A percentile compares a stretch with the other conserved stretches of the same genome.
These are phyloP conservation scores for Trametes cubensis DNA, from an alignment of 768 basidiomycete species.

Conservation along the genomic window DNA sequence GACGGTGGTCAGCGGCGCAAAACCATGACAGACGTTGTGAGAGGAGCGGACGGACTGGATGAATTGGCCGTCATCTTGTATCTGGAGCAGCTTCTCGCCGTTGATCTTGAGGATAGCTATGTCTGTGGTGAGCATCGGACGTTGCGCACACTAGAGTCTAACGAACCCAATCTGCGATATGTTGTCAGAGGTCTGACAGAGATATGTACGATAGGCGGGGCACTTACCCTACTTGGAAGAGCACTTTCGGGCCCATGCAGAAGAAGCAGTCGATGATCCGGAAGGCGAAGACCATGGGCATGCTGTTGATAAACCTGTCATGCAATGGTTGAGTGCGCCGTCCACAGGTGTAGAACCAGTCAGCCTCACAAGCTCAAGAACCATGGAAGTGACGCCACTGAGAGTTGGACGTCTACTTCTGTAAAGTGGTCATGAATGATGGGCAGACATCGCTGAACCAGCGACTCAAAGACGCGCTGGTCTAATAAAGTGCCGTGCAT, in stretches of 20 bases:
- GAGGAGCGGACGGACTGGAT: conserved; percentile 66
- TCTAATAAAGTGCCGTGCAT: conserved; percentile 99
- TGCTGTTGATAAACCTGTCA: conserved; percentile 84
- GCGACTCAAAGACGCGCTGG: conserved; percentile 94
- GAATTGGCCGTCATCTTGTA: conserved; percentile 97
- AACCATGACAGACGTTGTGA: not conserved
- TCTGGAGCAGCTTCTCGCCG: conserved; percentile 85
- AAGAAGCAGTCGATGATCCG: conserved; percentile 97
- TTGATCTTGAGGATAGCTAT: conserved; percentile 97
- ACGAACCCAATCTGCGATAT: conserved; percentile 57
- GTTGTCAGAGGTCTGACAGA: conserved; percentile 1
- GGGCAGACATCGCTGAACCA: conserved; percentile 86
- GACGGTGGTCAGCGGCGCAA: not conserved
- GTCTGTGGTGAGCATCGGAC: conserved; percentile 2
- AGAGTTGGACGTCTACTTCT: conserved; percentile 91
- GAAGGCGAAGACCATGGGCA: conserved; percentile 98
- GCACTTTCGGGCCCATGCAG: conserved; percentile 97
- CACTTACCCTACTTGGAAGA: conserved; percentile 96
- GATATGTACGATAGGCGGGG: not conserved
- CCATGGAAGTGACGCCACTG: conserved; percentile 97
- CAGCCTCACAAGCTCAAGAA: conserved; percentile 88
- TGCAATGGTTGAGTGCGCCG: conserved; percentile 1
- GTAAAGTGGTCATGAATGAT: conserved; percentile 94
- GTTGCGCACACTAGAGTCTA: conserved; percentile 25
- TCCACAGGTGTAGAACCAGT: conserved; percentile 22